Base-by-base conservation (phyloP, 1,284 basidiomycete species). In the Anthracocystis setariae region DNA sequence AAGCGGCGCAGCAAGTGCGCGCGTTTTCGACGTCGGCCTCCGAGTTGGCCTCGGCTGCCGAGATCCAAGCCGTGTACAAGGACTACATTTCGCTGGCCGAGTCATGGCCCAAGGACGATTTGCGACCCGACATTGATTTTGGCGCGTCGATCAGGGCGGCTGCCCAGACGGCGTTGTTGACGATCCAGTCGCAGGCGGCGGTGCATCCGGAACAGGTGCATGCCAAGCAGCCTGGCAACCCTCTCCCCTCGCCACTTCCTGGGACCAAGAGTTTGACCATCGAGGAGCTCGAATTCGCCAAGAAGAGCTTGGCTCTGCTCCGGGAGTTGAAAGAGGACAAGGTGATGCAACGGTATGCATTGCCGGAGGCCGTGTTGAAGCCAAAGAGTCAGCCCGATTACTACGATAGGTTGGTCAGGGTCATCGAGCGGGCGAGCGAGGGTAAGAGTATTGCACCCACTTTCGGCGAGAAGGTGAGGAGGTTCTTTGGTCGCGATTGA, bases 51-150 rank as follows among this genome's bases (percentile, higher is more conserved):
- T 45, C 56, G 29, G 61, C 63, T 2, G 37, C 50, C 0, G 57
- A 70, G 35, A 69, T 75, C 27, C 66, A 69, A 35, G 10, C 54
- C 3, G 32, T 76, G 18, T 76, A 78, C 58, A 54, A 56, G 38
- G 35, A 62, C 5, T 67, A 77, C 38, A 42, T 74, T 29, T 43
- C 52, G 24, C 69, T 81, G 9, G 79, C 53, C 24, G 46, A 64
- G 25, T 50, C 70, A 12, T 81, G 79, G 79, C 79, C 79, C 25
- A 67, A 60, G 27, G 79, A 79, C 47, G 65, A 73, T 5, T 55
- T 79, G 25, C 69, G 79, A n/a, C 77, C 79, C 5, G 76, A 75
- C 13, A 63, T 76, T 27, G 57, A 78, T 39, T 79, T 81, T 62
- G 76, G 79, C 25, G 57, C 67, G 24, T 63, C 66, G 13, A 74